Evolutionary conservation across 2,329 filamentous ascomycete genomes (phyloP), one percentile per base, ranked within the genome.

Genomic region (Nothophaeocryptopus gaeumannii): DNA sequence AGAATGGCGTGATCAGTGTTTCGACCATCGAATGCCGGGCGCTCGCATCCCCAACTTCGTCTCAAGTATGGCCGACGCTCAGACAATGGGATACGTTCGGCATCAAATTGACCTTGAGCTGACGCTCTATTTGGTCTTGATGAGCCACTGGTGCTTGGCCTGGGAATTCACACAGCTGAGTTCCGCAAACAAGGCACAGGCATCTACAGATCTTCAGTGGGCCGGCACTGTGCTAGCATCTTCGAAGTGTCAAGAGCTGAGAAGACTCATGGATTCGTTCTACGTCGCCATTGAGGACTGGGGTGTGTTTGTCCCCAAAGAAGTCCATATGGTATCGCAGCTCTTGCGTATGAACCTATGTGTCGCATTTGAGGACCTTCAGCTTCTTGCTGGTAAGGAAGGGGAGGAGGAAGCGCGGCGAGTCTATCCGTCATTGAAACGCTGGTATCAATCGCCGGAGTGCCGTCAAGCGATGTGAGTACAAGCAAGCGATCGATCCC

Each of bases 101-200:
- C 15, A 42, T 30, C 35, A 49, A 14, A 56, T 58, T 31, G 56
- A 58, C 30, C 39, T 58, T 1, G 53, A 56, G 29, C 45, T 58
- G 15, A 53, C 53, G 12, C 40, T 56, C 5, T 56, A 56, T 14
- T 48, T 58, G 8, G 50, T 58, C 1, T 34, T 58, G n/a, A 41
- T 56, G 45, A 54, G 47, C 10, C 53, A 56, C 30, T 56, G 51
- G 50, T 52, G 50, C 31, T 39, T 58, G 8, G 51, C 53, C 1
- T 56, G 53, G 47, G 55, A 58, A 14, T 55, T 44, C 33, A 58
- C 55, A 5, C 53, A 58, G 39, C 47, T 58, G 26, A 55, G 48
- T 46, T 54, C 53, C 5, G 56, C 51, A 14, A 58, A 61, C 50
- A 47, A 59, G 37, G 53, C 55, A 36, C 55, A 61, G 45, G 37